phyloP scores from a whole-genome alignment of 2,329 filamentous ascomycete species.

The Cercospora beticola region DNA sequence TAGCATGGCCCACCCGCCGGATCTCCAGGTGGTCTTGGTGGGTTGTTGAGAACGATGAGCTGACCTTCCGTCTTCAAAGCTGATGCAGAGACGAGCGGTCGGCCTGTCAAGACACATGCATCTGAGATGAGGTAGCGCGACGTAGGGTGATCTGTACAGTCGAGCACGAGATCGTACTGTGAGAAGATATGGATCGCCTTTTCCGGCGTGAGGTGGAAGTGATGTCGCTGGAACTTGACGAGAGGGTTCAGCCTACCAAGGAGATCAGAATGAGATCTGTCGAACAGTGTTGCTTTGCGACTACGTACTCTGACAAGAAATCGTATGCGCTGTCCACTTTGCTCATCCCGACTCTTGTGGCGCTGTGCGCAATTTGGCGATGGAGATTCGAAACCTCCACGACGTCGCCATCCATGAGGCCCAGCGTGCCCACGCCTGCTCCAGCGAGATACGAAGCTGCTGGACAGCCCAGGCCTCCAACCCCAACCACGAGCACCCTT shows the following conservation, averaged over 20 bases:
- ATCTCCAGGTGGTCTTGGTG: constrained; percentile 61
- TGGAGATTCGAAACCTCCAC: constrained; percentile 92
- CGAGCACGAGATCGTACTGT: constrained; percentile 79
- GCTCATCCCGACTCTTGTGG: constrained; percentile 65
- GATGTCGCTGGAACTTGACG: constrained; percentile 63
- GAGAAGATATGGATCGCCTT: constrained; percentile 67
- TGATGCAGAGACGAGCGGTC: constrained; percentile 83
- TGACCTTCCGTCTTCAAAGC: constrained; percentile 88
- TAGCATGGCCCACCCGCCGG: constrained; percentile 77
- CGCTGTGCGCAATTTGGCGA: constrained; percentile 81
- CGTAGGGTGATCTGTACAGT: constrained; percentile 92
- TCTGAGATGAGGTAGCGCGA: constrained; percentile 93
- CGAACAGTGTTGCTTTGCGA: background rate
- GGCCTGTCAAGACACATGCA: constrained; percentile 74
- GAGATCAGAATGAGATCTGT: constrained; percentile 13
- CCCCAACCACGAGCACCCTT: constrained; percentile 77
- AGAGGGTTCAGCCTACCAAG: constrained; percentile 64
- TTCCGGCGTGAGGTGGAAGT: constrained; percentile 64
- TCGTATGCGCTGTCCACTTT: constrained; percentile 73
- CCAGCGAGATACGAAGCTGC: constrained; percentile 90
- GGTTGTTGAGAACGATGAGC: constrained; percentile 82
- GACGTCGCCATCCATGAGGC: constrained; percentile 80
- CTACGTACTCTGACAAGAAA: constrained; percentile 46
- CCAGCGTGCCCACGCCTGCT: constrained; percentile 79
- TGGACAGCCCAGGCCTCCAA: constrained; percentile 87